Percentiles rank a stretch among this genome's conserved stretches.
Conservation (phyloP, 176 grass and related monocot genomes). For the Carex littledalei region DNA sequence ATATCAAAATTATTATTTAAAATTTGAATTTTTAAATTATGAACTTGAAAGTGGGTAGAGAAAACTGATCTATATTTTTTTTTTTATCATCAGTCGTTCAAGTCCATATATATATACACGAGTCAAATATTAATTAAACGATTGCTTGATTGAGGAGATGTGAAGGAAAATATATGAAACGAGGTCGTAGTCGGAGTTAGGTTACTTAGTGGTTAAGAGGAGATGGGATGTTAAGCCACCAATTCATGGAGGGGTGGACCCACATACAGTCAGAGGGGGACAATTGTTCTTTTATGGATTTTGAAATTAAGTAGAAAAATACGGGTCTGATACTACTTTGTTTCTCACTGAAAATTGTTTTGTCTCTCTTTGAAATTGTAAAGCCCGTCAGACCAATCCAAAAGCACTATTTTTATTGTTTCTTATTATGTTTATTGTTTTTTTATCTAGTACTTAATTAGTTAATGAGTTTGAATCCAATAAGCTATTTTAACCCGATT, state of each 20-base stretch:
- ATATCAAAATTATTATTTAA: background rate
- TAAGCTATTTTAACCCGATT: too few relatives aligned
- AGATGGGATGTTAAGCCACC: constrained; percentile 7
- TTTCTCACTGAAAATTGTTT: too few relatives aligned
- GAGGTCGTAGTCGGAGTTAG: background rate
- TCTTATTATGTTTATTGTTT: background rate
- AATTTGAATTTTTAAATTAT: background rate
- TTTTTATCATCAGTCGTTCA: background rate
- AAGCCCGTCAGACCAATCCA: too few relatives aligned
- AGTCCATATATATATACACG: background rate
- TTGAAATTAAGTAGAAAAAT: too few relatives aligned
- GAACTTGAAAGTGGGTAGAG: background rate
- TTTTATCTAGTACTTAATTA: too few relatives aligned
- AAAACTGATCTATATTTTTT: background rate
- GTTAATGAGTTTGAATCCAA: too few relatives aligned
- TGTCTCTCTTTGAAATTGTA: too few relatives aligned
- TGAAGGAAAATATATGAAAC: constrained; percentile 3
- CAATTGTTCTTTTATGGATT: too few relatives aligned
- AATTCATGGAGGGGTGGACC: background rate
- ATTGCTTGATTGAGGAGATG: background rate
- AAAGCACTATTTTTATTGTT: background rate
- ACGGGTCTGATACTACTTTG: too few relatives aligned
- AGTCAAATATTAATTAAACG: background rate
- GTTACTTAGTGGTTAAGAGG: constrained; percentile 10
- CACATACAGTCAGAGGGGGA: too few relatives aligned